phyloP scores from a whole-genome alignment of 164 flowering plant species.

The Aristolochia californica region DNA sequence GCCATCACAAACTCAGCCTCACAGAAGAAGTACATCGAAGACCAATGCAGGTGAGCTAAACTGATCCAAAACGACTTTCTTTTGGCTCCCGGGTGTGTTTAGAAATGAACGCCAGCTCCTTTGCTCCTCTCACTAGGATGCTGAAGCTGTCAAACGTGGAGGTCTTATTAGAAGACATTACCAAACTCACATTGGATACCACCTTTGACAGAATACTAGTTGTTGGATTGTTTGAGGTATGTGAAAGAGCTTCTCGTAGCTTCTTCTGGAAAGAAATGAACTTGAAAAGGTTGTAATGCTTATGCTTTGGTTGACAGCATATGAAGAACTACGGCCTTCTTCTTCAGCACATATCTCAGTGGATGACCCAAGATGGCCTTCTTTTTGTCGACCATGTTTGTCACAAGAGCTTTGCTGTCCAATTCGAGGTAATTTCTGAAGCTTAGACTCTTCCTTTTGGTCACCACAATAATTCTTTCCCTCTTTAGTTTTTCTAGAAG shows the following conservation, averaged over 20 bases:
- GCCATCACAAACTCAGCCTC: neutral
- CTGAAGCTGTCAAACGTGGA: conserved; percentile 58
- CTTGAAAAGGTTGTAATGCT: neutral
- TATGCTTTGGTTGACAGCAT: conserved; percentile 6
- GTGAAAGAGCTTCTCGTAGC: neutral
- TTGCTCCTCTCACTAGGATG: conserved; percentile 28
- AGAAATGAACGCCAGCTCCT: neutral
- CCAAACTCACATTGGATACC: conserved; percentile 68
- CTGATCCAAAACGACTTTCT: neutral
- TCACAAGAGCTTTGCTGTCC: conserved; percentile 13
- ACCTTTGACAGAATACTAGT: conserved; percentile 66
- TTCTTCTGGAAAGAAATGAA: neutral
- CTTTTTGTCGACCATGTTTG: conserved; percentile 18
- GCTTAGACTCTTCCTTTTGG: neutral
- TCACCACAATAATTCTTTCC: conserved; percentile 6
- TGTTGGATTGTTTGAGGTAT: conserved; percentile 91
- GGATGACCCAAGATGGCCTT: conserved; percentile 16
- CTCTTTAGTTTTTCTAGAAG: too few relatives aligned
- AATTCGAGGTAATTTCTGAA: conserved; percentile 7
- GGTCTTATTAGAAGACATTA: conserved; percentile 73
- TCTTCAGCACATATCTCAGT: conserved; percentile 12
- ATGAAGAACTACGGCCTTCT: conserved; percentile 17
- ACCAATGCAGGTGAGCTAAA: neutral
- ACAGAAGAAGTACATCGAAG: neutral
- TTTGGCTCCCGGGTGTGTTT: neutral